Base-by-base conservation (phyloP, 306 rosid genomes). In the Ammopiptanthus mongolicus region DNA sequence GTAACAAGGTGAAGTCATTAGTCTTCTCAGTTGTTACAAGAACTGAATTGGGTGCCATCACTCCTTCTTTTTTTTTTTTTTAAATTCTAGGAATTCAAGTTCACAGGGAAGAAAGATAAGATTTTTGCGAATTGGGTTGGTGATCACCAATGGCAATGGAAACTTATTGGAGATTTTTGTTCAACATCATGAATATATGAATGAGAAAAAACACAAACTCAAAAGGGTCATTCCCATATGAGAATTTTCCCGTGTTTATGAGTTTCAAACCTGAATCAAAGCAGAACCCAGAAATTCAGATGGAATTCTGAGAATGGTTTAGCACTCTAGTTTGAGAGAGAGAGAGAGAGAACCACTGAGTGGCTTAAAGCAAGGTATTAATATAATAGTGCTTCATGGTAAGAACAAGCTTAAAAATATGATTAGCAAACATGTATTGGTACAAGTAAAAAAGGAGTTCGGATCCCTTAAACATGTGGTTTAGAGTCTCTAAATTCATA, bases 21-120 rank as follows among this genome's bases (percentile, higher is more conserved):
- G 86, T 59, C 62, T 90, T 92, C 76, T 92, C 97, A 19, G 84
- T 81, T 60, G 89, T 83, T 60, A 80, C 75, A 0, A 85, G 81
- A 72, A 88, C 79, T 60, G 97, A 80, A 79, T 82, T 87, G 3
- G 96, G 93, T 76, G 96, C 88, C 98, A 94, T 91, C 69, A 28
- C 71, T 56, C 18, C 18, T 28, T 56, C 1, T 61, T 3, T 4
- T 2, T 31, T 37, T 8, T 23, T 37, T 63, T 8, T 25, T 57
- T 42, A 5, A 23, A 0, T 41, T 50, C 73, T 56, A 6, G 52
- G 60, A 71, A 65, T 65, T 67, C 59, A 58, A 61, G 19, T 22
- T 52, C 72, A 34, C 39, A 39, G 34, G 15, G 34, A 53, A 13
- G 5, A 48, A 51, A n/a, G 11, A 83, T 3, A 83, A 36, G 21